Conservation (phyloP, 768 basidiomycete species). For the Chalciporus piperatus region DNA sequence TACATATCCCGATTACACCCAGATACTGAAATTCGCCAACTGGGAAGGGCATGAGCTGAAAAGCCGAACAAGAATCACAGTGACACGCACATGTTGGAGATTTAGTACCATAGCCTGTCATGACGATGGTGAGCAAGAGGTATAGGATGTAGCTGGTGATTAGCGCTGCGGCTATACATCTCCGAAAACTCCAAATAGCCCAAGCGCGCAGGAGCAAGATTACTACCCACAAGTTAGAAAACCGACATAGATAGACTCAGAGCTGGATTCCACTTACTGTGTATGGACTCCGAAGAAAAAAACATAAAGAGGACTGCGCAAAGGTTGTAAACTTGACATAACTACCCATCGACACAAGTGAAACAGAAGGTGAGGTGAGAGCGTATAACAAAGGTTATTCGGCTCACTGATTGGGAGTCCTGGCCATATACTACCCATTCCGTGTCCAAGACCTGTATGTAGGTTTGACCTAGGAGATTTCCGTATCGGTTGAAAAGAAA, state of each 20-base stretch:
- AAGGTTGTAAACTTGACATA: conserved; percentile 1
- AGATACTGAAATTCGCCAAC: background rate
- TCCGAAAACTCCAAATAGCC: conserved; percentile 17
- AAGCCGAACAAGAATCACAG: background rate
- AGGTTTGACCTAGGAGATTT: conserved; percentile 12
- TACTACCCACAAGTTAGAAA: background rate
- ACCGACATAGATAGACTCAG: background rate
- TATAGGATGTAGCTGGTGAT: conserved; percentile 7
- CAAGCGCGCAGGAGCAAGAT: conserved; percentile 18
- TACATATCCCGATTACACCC: conserved; percentile 1
- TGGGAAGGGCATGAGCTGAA: background rate
- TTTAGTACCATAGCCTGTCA: too few species aligned
- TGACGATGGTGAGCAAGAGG: background rate
- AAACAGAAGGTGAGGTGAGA: too few species aligned
- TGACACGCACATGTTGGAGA: background rate
- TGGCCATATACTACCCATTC: background rate
- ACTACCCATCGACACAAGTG: too few species aligned
- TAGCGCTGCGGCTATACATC: background rate
- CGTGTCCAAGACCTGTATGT: conserved; percentile 4
- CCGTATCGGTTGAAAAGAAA: conserved; percentile 19
- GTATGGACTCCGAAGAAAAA: conserved; percentile 11
- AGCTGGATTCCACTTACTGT: conserved; percentile 5
- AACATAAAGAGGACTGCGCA: background rate
- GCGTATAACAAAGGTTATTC: background rate
- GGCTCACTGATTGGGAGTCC: background rate